Percentiles rank a stretch among this genome's conserved stretches.
Evolutionary conservation across 768 basidiomycete genomes (phyloP).

Genomic region (Daedalea quercina): DNA sequence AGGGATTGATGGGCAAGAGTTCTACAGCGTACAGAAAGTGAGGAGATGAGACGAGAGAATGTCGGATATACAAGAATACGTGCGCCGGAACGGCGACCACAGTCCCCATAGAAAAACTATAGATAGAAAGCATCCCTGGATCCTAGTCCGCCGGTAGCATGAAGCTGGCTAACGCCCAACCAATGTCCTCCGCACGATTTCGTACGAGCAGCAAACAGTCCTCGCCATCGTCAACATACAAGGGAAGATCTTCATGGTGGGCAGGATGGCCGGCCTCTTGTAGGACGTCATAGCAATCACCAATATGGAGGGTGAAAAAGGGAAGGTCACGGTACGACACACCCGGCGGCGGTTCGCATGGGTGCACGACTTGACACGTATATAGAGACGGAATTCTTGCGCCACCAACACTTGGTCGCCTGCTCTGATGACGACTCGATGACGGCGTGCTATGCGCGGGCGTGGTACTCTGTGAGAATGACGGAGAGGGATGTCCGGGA

Average conservation of each 20-base stretch:
- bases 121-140: neutral
- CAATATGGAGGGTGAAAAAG: slow-evolving; percentile 65
- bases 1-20: neutral
- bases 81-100: neutral
- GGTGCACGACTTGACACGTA: slow-evolving; percentile 60
- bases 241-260: slow-evolving; percentile 61
- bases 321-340: slow-evolving; percentile 69
- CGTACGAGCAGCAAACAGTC: slow-evolving; percentile 75
- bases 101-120: slow-evolving; percentile 6
- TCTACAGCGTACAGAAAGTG: neutral
- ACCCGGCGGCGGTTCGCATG: slow-evolving; percentile 55
- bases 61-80: neutral
- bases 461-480: slow-evolving; percentile 10
- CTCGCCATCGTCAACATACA: slow-evolving; percentile 71
- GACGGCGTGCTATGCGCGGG: slow-evolving; percentile 8
- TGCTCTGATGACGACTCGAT: neutral
- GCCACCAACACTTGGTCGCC: slow-evolving; percentile 7
- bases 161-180: slow-evolving; percentile 83
- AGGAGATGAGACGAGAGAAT: neutral
- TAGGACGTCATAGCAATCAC: slow-evolving; percentile 59
- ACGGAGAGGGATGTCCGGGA: slow-evolving; percentile 9
- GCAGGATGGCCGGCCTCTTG: slow-evolving; percentile 78
- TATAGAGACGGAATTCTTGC: slow-evolving; percentile 40
- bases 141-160: slow-evolving; percentile 53
- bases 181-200: slow-evolving; percentile 47